phyloP scores from a whole-genome alignment of 768 basidiomycete genomes.

The Zangia roseola region DNA sequence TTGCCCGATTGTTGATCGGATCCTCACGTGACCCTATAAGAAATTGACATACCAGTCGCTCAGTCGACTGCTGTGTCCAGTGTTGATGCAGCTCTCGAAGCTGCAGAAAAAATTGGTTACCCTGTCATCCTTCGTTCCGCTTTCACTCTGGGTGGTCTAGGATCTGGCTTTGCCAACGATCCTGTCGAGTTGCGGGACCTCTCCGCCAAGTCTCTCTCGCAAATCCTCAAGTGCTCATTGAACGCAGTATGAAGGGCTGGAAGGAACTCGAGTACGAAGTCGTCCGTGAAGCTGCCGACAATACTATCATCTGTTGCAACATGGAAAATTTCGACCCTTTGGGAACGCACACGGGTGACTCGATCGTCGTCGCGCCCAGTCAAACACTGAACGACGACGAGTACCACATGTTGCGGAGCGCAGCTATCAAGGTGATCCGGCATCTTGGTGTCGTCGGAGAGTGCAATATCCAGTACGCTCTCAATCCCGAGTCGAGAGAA shows the following conservation, averaged over 20 bases:
- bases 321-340: slow-evolving; percentile 99
- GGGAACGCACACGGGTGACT: slow-evolving; percentile 98
- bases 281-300: slow-evolving; percentile 97
- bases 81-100: slow-evolving; percentile 88
- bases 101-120: slow-evolving; percentile 91
- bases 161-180: slow-evolving; percentile 96
- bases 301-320: slow-evolving; percentile 99
- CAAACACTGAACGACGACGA: slow-evolving; percentile 97
- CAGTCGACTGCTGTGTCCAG: slow-evolving; percentile 96
- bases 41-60: slow-evolving; percentile 95
- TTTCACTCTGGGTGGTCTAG: slow-evolving; percentile 96
- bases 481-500: slow-evolving; percentile 89
- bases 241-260: slow-evolving; percentile 99
- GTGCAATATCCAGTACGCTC: slow-evolving; percentile 98
- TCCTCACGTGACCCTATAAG: slow-evolving; percentile 43
- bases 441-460: slow-evolving; percentile 91
- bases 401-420: slow-evolving; percentile 98
- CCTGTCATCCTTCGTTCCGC: slow-evolving; percentile 97
- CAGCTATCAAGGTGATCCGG: slow-evolving; percentile 93
- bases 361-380: slow-evolving; percentile 98
- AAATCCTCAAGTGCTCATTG: slow-evolving; percentile 98
- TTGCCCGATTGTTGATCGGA: slow-evolving; percentile 18
- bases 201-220: slow-evolving; percentile 83
- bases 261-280: slow-evolving; percentile 99
- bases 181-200: slow-evolving; percentile 93